These are phyloP conservation scores for Colletotrichum cuscutae DNA, from an alignment of 2,329 filamentous ascomycete species.

Conservation along the genomic window DNA sequence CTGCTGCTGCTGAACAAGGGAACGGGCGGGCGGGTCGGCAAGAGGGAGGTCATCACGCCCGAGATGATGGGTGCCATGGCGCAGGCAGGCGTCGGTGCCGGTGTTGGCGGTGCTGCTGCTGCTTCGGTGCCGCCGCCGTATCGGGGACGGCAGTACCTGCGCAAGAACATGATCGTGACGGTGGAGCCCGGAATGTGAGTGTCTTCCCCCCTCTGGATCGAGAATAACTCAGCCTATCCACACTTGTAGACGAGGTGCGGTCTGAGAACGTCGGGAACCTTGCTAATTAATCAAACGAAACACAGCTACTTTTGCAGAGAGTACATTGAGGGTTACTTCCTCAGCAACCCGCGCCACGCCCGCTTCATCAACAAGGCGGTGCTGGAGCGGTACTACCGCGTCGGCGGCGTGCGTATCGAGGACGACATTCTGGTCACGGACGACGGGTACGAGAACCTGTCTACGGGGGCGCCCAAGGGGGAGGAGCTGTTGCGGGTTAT, in stretches of 20 bases:
- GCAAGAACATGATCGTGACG: slow-evolving; percentile 77
- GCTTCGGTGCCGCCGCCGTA: slow-evolving; percentile 40
- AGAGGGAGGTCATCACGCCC: slow-evolving; percentile 53
- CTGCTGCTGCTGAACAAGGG: slow-evolving; percentile 45
- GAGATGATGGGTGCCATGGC: slow-evolving; percentile 45
- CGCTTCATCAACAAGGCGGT: slow-evolving; percentile 73
- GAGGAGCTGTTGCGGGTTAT: slow-evolving; percentile 75
- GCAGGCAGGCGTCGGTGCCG: slow-evolving; percentile 26
- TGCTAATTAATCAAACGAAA: slow-evolving; percentile 10
- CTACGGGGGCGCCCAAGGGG: slow-evolving; percentile 77
- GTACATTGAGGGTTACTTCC: slow-evolving; percentile 77
- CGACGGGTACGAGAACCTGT: slow-evolving; percentile 84
- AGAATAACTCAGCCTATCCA: not conserved
- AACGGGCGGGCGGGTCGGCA: slow-evolving; percentile 46
- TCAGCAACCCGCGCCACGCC: slow-evolving; percentile 66
- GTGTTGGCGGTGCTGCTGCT: not conserved
- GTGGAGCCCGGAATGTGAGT: slow-evolving; percentile 79
- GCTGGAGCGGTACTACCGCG: slow-evolving; percentile 75
- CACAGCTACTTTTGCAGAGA: slow-evolving; percentile 77
- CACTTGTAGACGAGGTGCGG: too few species aligned
- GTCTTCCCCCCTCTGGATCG: not conserved
- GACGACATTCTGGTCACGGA: slow-evolving; percentile 87
- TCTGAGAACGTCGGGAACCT: not conserved
- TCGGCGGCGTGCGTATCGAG: slow-evolving; percentile 93
- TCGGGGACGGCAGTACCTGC: slow-evolving; percentile 54